These are phyloP conservation scores for Dictyostelium brefeldianum DNA, from an alignment of 78 protist genomes.

Conservation along the genomic window DNA sequence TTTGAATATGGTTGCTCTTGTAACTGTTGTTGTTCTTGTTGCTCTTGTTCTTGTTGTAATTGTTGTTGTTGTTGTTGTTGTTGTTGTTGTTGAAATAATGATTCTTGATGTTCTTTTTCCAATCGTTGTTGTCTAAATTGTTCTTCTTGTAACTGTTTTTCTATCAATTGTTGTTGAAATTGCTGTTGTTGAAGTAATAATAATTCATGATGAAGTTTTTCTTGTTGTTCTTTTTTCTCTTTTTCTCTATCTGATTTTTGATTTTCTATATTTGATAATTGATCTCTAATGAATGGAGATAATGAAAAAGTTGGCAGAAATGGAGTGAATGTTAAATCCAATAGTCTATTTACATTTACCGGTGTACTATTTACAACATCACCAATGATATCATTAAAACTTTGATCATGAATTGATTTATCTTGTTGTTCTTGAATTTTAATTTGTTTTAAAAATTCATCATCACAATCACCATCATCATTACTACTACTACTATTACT, in stretches of 20 bases:
- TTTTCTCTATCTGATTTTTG: no score
- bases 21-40: neutral
- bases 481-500: neutral
- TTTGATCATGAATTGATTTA: neutral
- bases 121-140: neutral
- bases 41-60: neutral
- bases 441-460: no score
- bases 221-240: neutral
- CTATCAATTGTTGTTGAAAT: neutral
- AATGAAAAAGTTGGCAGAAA: neutral
- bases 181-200: neutral
- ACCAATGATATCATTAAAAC: neutral
- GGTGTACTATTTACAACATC: neutral
- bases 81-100: neutral
- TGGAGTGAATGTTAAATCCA: neutral
- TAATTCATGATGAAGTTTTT: neutral
- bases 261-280: neutral
- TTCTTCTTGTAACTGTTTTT: neutral
- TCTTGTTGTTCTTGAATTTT: neutral
- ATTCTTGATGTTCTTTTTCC: neutral
- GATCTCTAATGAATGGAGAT: neutral
- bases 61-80: neutral
- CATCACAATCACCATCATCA: neutral
- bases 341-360: no score
- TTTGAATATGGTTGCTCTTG: neutral